Evolutionary conservation across 2,329 filamentous ascomycete species (phyloP).

Genomic region (Neofusicoccum umdonicola): DNA sequence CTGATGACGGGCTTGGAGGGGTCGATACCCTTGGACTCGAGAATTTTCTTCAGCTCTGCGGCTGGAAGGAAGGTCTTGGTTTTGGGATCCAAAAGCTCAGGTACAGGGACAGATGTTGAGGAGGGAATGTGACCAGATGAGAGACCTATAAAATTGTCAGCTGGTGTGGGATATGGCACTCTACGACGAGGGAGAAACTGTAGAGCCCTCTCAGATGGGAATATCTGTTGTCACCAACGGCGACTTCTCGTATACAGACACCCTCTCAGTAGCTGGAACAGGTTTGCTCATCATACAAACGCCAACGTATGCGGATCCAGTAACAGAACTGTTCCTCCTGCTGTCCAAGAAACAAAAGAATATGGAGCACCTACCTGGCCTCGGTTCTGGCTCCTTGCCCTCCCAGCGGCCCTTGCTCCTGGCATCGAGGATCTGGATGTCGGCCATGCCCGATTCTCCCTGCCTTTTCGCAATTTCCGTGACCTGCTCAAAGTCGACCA

Average conservation of each 20-base stretch:
- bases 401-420: slow-evolving; percentile 75
- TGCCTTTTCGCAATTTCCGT: slow-evolving; percentile 71
- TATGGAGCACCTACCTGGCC: slow-evolving; percentile 58
- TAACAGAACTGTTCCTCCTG: background rate
- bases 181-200: background rate
- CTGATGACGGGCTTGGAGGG: slow-evolving; percentile 77
- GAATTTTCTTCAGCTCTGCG: slow-evolving; percentile 70
- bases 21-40: slow-evolving; percentile 77
- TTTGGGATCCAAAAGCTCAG: slow-evolving; percentile 73
- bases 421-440: slow-evolving; percentile 86
- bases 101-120: slow-evolving; percentile 78
- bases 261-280: background rate
- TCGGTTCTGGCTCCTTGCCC: slow-evolving; percentile 80
- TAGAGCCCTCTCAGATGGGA: background rate
- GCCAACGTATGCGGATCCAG: background rate
- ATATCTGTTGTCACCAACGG: background rate
- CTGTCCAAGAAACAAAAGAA: slow-evolving; percentile 42
- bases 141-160: slow-evolving; percentile 44
- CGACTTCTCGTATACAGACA: background rate
- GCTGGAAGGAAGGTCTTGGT: slow-evolving; percentile 76
- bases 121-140: slow-evolving; percentile 90
- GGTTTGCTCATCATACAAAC: background rate
- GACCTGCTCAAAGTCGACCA: slow-evolving; percentile 80
- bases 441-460: slow-evolving; percentile 79
- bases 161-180: background rate